phyloP scores from a whole-genome alignment of 768 basidiomycete species.

The Podaxis sp. region DNA sequence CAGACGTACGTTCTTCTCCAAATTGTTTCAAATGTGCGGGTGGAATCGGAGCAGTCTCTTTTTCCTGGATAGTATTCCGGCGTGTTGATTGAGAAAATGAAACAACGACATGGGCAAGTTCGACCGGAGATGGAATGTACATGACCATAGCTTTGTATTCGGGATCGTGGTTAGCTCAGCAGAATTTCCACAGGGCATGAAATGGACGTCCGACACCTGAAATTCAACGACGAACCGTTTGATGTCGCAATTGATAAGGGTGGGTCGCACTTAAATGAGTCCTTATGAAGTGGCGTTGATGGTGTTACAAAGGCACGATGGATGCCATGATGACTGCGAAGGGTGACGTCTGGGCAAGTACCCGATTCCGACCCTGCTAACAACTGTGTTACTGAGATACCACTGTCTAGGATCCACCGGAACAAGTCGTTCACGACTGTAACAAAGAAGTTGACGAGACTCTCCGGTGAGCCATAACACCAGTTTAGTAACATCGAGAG shows the following conservation, averaged over 20 bases:
- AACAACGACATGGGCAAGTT: conserved; percentile 36
- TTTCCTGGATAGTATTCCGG: conserved; percentile 56
- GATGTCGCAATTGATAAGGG: conserved; percentile 87
- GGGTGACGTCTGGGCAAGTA: conserved; percentile 72
- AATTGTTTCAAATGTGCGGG: neutral
- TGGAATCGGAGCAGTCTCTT: neutral
- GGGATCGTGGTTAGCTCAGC: neutral
- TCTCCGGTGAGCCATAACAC: conserved; percentile 42
- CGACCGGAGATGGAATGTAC: conserved; percentile 73
- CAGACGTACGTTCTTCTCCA: conserved; percentile 50
- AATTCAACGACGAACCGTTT: conserved; percentile 56
- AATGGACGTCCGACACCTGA: conserved; percentile 75
- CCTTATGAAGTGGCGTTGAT: neutral
- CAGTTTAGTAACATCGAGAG: neutral
- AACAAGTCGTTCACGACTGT: conserved; percentile 65
- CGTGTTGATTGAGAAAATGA: conserved; percentile 75
- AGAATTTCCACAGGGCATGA: conserved; percentile 55
- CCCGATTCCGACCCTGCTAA: neutral
- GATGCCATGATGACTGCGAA: conserved; percentile 86
- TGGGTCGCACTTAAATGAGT: conserved; percentile 3
- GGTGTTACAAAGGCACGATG: conserved; percentile 54
- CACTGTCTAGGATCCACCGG: conserved; percentile 61
- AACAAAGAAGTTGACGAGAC: conserved; percentile 75
- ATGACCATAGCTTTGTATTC: conserved; percentile 12
- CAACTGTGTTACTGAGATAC: neutral